These are phyloP conservation scores for Debaryomycetaceae sp. DNA, from an alignment of 1,139 yeast species.

Conservation along the genomic window DNA sequence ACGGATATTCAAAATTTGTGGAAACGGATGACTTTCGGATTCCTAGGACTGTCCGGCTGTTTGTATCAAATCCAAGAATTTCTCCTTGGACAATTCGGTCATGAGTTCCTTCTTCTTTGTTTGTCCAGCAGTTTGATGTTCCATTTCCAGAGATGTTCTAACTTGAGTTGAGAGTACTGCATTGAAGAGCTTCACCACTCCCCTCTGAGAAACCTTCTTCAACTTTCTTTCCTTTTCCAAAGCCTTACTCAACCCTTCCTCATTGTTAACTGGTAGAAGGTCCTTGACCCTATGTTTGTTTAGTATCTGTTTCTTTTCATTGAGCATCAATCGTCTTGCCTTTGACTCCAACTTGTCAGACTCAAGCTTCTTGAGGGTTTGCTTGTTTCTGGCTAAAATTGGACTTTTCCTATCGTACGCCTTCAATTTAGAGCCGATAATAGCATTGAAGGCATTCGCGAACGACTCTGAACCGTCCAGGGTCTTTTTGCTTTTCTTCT, in stretches of 20 bases:
- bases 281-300: slow-evolving; percentile 68
- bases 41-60: slow-evolving; percentile 56
- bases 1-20: neutral
- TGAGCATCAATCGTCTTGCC: slow-evolving; percentile 67
- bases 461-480: slow-evolving; percentile 73
- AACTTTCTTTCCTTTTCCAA: slow-evolving; percentile 69
- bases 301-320: slow-evolving; percentile 66
- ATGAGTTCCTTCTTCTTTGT: slow-evolving; percentile 57
- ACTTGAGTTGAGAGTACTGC: slow-evolving; percentile 86
- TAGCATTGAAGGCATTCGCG: slow-evolving; percentile 79
- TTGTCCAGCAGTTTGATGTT: slow-evolving; percentile 36
- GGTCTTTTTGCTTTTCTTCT: slow-evolving; percentile 51
- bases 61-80: slow-evolving; percentile 82
- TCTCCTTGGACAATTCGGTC: slow-evolving; percentile 83
- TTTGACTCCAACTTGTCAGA: slow-evolving; percentile 78
- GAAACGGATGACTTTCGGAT: neutral
- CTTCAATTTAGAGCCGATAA: slow-evolving; percentile 79
- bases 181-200: slow-evolving; percentile 88
- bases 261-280: slow-evolving; percentile 61
- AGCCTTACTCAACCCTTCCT: slow-evolving; percentile 49
- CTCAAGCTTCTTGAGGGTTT: slow-evolving; percentile 68
- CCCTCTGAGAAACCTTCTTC: slow-evolving; percentile 86
- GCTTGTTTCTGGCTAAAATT: slow-evolving; percentile 75
- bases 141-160: slow-evolving; percentile 44
- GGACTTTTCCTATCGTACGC: slow-evolving; percentile 89